Conservation (phyloP, 2,329 filamentous ascomycete species). For the Pochonia chlamydosporia region DNA sequence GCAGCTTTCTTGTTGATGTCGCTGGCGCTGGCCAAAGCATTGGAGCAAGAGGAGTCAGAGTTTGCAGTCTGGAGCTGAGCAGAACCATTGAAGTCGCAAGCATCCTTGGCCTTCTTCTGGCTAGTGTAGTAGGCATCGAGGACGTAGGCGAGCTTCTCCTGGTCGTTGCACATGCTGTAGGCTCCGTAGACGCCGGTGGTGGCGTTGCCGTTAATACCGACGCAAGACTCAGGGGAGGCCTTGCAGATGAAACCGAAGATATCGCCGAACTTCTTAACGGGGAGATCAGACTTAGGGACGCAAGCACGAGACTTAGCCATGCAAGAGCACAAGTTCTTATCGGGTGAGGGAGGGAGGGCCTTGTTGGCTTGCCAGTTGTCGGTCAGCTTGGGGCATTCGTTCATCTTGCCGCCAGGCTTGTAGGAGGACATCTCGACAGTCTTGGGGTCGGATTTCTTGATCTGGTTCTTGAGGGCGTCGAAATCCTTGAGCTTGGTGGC, state of each 20-base stretch:
- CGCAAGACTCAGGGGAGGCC: conserved; percentile 48
- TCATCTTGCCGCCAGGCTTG: conserved; percentile 64
- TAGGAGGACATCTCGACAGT: conserved; percentile 63
- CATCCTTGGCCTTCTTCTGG: conserved; percentile 45
- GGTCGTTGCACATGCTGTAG: conserved; percentile 68
- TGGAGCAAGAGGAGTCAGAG: conserved; percentile 48
- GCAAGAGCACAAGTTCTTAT: conserved; percentile 75
- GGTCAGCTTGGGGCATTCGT: conserved; percentile 63
- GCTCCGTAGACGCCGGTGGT: conserved; percentile 66
- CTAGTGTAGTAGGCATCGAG: conserved; percentile 67
- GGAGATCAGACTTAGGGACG: conserved; percentile 53
- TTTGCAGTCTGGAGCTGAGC: conserved; percentile 48
- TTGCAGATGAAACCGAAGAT: conserved; percentile 75
- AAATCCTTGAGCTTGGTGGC: conserved; percentile 71
- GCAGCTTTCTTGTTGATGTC: conserved; percentile 36
- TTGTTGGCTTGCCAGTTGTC: conserved; percentile 59
- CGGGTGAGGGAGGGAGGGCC: conserved; percentile 74
- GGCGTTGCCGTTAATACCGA: conserved; percentile 62
- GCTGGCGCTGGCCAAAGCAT: conserved; percentile 58
- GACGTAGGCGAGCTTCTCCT: conserved; percentile 66
- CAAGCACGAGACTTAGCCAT: conserved; percentile 73
- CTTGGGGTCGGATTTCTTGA: conserved; percentile 61
- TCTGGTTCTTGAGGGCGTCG: conserved; percentile 61
- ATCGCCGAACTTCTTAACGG: conserved; percentile 52
- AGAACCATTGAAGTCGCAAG: conserved; percentile 67